Conservation (phyloP, 495 filamentous ascomycete species). For the Penicillium daleae region DNA sequence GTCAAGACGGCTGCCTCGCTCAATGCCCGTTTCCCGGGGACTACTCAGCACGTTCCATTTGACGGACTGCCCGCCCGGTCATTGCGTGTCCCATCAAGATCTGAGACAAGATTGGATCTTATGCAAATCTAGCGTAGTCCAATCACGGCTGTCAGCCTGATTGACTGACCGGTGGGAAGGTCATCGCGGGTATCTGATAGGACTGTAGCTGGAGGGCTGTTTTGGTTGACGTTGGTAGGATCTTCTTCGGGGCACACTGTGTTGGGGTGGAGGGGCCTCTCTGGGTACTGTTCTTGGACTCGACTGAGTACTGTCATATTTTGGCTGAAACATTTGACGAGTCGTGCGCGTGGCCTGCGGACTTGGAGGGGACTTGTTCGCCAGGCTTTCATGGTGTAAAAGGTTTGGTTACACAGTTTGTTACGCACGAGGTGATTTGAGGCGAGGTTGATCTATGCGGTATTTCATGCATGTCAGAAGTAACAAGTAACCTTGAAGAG, state of each 20-base stretch:
- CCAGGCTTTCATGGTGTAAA: neutral
- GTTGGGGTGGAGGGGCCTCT: neutral
- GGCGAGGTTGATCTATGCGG: neutral
- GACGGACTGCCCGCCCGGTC: neutral
- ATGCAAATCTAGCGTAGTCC: neutral
- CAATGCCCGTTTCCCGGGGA: neutral
- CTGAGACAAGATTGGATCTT: neutral
- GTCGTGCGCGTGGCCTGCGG: constrained; percentile 1
- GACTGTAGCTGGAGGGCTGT: neutral
- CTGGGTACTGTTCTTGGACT: neutral
- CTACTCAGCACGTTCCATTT: neutral
- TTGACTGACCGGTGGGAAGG: neutral
- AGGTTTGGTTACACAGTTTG: neutral
- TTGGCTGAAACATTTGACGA: constrained; percentile 7
- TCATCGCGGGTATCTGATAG: constrained; percentile 1
- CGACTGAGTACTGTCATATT: neutral
- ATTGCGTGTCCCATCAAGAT: neutral
- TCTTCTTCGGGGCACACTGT: neutral
- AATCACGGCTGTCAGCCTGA: neutral
- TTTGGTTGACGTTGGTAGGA: neutral
- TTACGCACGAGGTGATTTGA: neutral
- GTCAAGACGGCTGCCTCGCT: neutral
- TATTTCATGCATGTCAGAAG: neutral
- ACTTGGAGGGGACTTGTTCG: neutral
- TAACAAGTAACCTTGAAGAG: neutral